Evolutionary conservation across 78 protist species (phyloP).

Genomic region (Isochrysis galbana): DNA sequence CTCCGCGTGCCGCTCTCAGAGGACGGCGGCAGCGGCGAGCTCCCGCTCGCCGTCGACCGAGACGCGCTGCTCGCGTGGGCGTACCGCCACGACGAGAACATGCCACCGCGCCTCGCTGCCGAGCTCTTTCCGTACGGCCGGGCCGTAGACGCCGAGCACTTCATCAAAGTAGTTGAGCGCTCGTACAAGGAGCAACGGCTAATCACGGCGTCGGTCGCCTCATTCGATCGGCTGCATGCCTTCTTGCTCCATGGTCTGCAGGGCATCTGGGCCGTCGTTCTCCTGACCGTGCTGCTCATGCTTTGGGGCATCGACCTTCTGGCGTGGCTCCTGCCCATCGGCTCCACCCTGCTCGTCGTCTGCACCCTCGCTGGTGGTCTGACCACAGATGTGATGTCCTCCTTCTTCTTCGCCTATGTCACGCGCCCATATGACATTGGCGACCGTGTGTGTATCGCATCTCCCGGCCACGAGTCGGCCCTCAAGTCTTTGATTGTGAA

Average conservation of each 20-base stretch:
- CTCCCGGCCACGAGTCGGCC: neutral
- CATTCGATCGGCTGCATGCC: neutral
- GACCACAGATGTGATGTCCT: neutral
- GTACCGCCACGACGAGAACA: neutral
- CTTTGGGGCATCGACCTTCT: neutral
- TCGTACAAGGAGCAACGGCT: neutral
- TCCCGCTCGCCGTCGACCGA: neutral
- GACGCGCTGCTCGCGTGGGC: neutral
- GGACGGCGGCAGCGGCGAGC: neutral
- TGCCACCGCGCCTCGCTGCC: neutral
- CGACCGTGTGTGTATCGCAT: neutral
- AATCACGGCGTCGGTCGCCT: neutral
- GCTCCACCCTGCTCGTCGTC: neutral
- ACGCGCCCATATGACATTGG: conserved; percentile 15
- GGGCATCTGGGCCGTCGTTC: neutral
- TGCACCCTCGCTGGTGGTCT: neutral
- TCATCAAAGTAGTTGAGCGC: neutral
- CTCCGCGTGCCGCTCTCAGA: no score
- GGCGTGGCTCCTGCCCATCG: neutral
- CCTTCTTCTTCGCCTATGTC: neutral
- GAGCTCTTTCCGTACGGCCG: neutral
- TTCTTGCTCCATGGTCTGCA: neutral
- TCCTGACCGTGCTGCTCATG: neutral
- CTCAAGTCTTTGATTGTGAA: neutral
- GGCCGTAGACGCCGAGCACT: neutral